These are phyloP conservation scores for Pseudogymnoascus sp. DNA, from an alignment of 2,329 filamentous ascomycete genomes.

Conservation along the genomic window DNA sequence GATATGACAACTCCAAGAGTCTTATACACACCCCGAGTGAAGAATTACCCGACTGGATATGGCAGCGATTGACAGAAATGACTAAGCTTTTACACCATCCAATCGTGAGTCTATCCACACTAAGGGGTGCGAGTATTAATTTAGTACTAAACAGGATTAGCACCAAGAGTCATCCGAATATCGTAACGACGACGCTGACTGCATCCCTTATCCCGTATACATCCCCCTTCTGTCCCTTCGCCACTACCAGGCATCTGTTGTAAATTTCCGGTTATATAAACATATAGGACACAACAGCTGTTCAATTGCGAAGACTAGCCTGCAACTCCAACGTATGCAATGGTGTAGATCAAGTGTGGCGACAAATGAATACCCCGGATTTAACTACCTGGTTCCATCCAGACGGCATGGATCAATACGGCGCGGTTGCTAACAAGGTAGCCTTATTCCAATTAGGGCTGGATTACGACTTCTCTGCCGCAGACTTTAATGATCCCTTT, in stretches of 20 bases:
- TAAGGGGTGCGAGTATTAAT: not conserved
- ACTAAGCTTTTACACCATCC: not conserved
- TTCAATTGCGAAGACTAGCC: not conserved
- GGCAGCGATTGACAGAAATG: not conserved
- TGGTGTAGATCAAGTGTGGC: not conserved
- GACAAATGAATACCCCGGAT: not conserved
- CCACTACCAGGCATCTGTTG: not conserved
- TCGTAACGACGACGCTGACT: not conserved
- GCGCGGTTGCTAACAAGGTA: not conserved
- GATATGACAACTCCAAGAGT: not conserved
- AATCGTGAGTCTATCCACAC: not conserved
- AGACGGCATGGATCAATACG: not conserved
- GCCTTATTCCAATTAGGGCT: not conserved
- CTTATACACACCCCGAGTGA: not conserved
- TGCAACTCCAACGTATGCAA: not conserved
- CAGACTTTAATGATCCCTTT: not conserved
- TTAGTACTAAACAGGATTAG: not conserved
- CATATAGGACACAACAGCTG: not conserved
- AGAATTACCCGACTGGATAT: not conserved
- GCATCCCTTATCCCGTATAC: not conserved
- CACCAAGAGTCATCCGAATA: not conserved
- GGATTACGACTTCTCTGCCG: not conserved
- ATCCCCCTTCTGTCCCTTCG: not conserved
- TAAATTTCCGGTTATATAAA: not conserved
- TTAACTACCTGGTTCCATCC: not conserved